phyloP scores from a whole-genome alignment of 2,329 filamentous ascomycete genomes.

The Talaromyces verruculosus region DNA sequence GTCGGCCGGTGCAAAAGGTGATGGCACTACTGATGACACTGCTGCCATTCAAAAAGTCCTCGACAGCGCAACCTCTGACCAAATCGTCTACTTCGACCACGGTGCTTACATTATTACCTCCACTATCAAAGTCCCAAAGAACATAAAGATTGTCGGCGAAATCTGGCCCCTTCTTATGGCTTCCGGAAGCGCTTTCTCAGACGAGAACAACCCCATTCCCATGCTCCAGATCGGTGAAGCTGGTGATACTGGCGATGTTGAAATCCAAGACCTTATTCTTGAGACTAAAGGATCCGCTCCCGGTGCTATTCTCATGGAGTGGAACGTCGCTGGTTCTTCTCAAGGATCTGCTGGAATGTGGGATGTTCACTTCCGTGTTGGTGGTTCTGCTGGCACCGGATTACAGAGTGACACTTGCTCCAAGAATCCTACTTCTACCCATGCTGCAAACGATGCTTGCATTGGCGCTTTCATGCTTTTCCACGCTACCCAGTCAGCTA shows the following conservation, averaged over 20 bases:
- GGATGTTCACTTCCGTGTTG: slow-evolving; percentile 95
- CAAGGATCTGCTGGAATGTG: slow-evolving; percentile 78
- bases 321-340: slow-evolving; percentile 69
- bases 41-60: slow-evolving; percentile 77
- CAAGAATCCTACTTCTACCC: slow-evolving; percentile 68
- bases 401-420: slow-evolving; percentile 76
- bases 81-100: slow-evolving; percentile 65
- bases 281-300: slow-evolving; percentile 79
- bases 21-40: slow-evolving; percentile 85
- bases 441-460: slow-evolving; percentile 62
- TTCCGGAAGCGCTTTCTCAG: slow-evolving; percentile 69
- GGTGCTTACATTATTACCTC: slow-evolving; percentile 62
- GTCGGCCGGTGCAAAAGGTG: slow-evolving; percentile 77
- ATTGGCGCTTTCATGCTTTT: slow-evolving; percentile 68
- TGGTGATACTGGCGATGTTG: slow-evolving; percentile 75
- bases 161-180: slow-evolving; percentile 90
- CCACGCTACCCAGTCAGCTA: slow-evolving; percentile 56
- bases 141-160: slow-evolving; percentile 85
- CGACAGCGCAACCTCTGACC: slow-evolving; percentile 60
- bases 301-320: slow-evolving; percentile 87
- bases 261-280: slow-evolving; percentile 85
- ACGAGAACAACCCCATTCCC: slow-evolving; percentile 73
- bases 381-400: slow-evolving; percentile 78
- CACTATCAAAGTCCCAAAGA: slow-evolving; percentile 64
- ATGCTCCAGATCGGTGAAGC: slow-evolving; percentile 79